Evolutionary conservation across 345 rosid species (phyloP), one percentile per base, ranked within the genome.

Genomic region (Pistacia atlantica): DNA sequence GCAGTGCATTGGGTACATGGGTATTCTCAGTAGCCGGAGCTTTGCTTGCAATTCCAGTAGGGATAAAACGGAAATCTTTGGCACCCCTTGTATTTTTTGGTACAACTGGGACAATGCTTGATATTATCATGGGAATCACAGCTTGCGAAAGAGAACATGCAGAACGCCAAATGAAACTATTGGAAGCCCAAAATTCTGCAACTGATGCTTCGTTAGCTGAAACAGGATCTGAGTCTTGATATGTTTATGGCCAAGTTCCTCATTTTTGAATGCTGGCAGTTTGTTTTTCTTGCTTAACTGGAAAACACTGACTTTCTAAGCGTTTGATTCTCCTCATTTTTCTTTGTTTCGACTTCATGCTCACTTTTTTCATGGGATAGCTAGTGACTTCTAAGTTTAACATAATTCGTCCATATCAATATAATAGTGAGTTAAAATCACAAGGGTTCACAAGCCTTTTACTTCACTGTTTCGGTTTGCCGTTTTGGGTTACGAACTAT

Each of bases 111-210:
- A 93, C 98, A 20, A 95, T 95, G 99, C 92, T 93, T 5, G 98
- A 95, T 73, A 95, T 93, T 76, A 91, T 93, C 55, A 86, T 92
- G 81, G 99, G 97, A 46, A 87, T 93, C 80, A 93, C 83, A 72
- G 94, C 92, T 18, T 93, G 99, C 20, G 98, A 91, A 76, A 90
- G 99, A 86, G 98, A 96, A 80, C 97, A 96, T n/a, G 98, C 99
- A 1, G 97, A 96, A 79, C 93, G 88, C 73, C 98, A 93, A 71
- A 92, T 92, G 87, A 86, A 89, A 90, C 86, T 95, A 69, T 73
- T 86, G 65, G 96, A 93, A 87, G 87, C 90, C 56, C 90, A 89
- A 78, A 82, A 82, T 77, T 66, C 91, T 62, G 81, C 71, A 3
- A 81, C 83, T 0, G 83, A 75, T 56, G 76, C 75, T n/a, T 73